Base-by-base conservation (phyloP, 352 stramenopile genomes). In the Pythium brassicae region DNA sequence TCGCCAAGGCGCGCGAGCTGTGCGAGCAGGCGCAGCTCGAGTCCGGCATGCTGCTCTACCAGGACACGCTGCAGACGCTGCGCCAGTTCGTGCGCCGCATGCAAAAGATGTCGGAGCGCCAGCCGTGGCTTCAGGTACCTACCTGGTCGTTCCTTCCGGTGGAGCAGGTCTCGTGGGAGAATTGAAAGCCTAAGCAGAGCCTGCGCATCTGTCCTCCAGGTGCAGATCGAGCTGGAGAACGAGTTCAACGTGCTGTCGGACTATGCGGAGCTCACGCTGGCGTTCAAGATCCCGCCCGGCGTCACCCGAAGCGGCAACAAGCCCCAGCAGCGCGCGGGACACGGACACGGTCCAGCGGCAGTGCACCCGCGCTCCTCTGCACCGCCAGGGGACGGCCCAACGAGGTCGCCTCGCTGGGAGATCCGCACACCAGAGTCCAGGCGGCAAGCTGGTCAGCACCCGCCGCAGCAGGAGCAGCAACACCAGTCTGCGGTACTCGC, bases 221-320 rank as follows among this genome's bases (percentile, higher is more conserved):
- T 94, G 68, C 79, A 94, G 58, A 89, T 87, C 42, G 81, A 94
- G 53, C 66, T 92, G 10, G 76, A 94, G 62, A 89, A 87, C 51
- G 79, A 94, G 60, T 71, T 91, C 44, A 89, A 56, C 43, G 57
- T 86, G 32, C 87, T 92, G 48, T 76, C 75, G 8, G 80, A 94
- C 68, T 94, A 92, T 55, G 71, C 79, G 9, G 83, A 93, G 59
- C 66, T 85, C 27, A 77, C 76, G 8, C 83, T 90, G 57, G 65
- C 69, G 34, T 87, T 92, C 56, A 88, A 85, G 51, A 27, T 69
- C 25, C 61, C 79, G 9, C 73, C 69, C 1, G 78, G 74, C 0
- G 47, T 63, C 32, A 65, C 58, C 8, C 65, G 20, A 25, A 48
- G 29, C 25, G 29, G 8, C 45, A 40, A 15, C 35, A 59, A 51